Conservation (phyloP, 768 basidiomycete species). For the Gloeophyllum trabeum region DNA sequence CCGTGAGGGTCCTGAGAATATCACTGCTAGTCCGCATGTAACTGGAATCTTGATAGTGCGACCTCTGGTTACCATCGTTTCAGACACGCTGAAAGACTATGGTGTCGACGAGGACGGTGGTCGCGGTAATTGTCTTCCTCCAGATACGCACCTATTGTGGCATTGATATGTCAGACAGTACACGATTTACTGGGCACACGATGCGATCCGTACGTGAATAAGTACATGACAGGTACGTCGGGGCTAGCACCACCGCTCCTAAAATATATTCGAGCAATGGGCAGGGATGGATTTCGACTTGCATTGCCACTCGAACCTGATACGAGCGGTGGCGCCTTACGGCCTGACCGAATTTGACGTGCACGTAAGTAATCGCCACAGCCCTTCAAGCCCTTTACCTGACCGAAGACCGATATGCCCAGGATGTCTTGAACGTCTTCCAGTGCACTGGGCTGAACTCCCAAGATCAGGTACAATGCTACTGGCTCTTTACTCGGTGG, state of each 20-base stretch:
- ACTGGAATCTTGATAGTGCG: conserved; percentile 4
- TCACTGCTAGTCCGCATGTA: background rate
- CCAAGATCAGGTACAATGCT: conserved; percentile 7
- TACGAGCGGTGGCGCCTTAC: conserved; percentile 11
- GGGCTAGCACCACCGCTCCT: too few species aligned
- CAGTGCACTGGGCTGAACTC: conserved; percentile 14
- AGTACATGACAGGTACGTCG: conserved; percentile 8
- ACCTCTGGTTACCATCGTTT: conserved; percentile 11
- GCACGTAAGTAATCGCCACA: conserved; percentile 7
- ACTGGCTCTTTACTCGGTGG: background rate
- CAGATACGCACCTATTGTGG: too few species aligned
- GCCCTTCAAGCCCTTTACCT: background rate
- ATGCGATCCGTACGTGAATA: conserved; percentile 15
- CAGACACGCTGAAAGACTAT: conserved; percentile 11
- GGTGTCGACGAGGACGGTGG: conserved; percentile 12
- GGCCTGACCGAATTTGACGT: conserved; percentile 13
- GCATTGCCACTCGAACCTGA: conserved; percentile 15
- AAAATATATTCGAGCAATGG: too few species aligned
- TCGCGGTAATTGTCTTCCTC: conserved; percentile 5
- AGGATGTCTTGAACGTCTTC: conserved; percentile 13
- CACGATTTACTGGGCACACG: conserved; percentile 15
- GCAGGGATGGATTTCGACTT: conserved; percentile 9
- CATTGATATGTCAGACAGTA: too few species aligned
- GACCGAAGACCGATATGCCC: background rate
- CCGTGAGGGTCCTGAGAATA: background rate